phyloP scores from a whole-genome alignment of 495 filamentous ascomycete species.

The Cenococcum geophilum region DNA sequence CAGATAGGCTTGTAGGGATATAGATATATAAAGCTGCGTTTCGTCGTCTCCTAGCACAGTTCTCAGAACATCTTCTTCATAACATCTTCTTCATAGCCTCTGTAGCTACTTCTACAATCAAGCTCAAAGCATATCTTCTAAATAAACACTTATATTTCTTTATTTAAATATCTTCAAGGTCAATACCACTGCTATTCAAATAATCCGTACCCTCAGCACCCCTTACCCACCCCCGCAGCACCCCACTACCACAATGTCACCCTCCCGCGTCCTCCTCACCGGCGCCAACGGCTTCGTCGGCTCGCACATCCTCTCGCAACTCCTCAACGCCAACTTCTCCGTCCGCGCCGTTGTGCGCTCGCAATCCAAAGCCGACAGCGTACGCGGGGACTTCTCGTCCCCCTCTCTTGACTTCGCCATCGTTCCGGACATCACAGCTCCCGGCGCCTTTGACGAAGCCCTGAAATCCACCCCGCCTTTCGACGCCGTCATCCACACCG shows the following conservation, averaged over 20 bases:
- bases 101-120: no score
- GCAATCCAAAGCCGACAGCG: slow-evolving; percentile 64
- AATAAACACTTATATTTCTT: no score
- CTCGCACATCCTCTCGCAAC: slow-evolving; percentile 26
- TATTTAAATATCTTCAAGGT: no score
- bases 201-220: no score
- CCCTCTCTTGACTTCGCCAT: slow-evolving; percentile 64
- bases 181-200: no score
- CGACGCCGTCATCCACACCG: slow-evolving; percentile 83
- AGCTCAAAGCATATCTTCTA: no score
- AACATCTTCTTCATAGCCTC: no score
- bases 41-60: no score
- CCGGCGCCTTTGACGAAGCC: slow-evolving; percentile 72
- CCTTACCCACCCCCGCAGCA: no score
- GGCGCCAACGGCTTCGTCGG: slow-evolving; percentile 37
- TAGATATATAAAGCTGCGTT: no score
- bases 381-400: slow-evolving; percentile 59
- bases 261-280: slow-evolving; percentile 33
- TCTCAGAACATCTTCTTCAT: no score
- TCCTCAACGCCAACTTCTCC: slow-evolving; percentile 37
- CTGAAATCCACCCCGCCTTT: slow-evolving; percentile 66
- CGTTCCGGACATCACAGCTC: slow-evolving; percentile 74
- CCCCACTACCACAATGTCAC: background rate
- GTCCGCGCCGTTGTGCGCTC: slow-evolving; percentile 82
- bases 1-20: no score